Percentiles rank a stretch among this genome's conserved stretches.
Evolutionary conservation across 2,329 filamentous ascomycete species (phyloP).

Genomic region (Thelonectria discophora): DNA sequence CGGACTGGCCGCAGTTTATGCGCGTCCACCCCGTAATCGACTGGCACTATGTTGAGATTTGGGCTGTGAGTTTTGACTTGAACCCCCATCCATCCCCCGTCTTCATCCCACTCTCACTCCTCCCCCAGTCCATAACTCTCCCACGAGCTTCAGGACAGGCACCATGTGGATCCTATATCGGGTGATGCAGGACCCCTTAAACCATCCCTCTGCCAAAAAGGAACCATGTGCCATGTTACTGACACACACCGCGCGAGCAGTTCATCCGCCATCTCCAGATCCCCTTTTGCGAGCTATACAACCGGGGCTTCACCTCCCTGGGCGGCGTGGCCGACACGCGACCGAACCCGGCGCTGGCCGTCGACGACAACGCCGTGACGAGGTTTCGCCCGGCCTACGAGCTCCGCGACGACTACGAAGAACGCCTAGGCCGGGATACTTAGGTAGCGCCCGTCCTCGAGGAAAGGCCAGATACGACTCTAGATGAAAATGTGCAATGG

Average conservation of each 20-base stretch:
- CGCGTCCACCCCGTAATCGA: conserved; percentile 95
- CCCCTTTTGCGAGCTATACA: conserved; percentile 87
- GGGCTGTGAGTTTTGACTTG: conserved; percentile 72
- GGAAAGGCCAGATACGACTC: background rate
- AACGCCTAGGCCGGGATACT: conserved; percentile 80
- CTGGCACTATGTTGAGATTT: conserved; percentile 92
- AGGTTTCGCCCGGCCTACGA: conserved; percentile 79
- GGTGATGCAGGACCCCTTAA: background rate
- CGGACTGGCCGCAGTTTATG: conserved; percentile 92
- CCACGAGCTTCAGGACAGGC: background rate
- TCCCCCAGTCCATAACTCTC: background rate
- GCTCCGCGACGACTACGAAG: conserved; percentile 76
- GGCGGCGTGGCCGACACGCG: conserved; percentile 89
- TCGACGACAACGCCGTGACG: conserved; percentile 44
- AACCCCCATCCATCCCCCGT: background rate
- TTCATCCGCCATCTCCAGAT: conserved; percentile 83
- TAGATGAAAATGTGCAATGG: background rate
- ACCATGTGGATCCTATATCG: background rate
- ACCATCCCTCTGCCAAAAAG: background rate
- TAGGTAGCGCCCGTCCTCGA: conserved; percentile 3
- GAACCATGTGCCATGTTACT: conserved; percentile 13
- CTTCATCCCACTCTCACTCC: background rate
- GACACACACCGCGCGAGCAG: conserved; percentile 50
- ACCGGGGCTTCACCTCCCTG: conserved; percentile 88
- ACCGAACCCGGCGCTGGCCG: conserved; percentile 80